Evolutionary conservation across 2,329 filamentous ascomycete genomes (phyloP).

Genomic region (Aspergillus jensenii): DNA sequence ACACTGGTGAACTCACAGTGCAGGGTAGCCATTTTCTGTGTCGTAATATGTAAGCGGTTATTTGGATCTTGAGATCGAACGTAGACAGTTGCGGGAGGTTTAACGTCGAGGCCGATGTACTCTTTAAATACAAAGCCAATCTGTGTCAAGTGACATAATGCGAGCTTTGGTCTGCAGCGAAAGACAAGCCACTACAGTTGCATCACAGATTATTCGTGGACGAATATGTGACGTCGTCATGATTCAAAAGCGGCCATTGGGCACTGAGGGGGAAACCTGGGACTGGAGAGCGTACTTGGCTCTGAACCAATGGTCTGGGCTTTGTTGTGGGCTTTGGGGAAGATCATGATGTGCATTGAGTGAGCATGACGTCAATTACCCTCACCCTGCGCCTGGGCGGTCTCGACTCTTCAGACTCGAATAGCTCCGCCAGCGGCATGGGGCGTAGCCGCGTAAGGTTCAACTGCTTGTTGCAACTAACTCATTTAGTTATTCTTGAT

Average conservation of each 20-base stretch:
- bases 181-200: constrained; percentile 9
- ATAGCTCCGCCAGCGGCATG: neutral
- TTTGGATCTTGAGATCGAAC: neutral
- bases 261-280: neutral
- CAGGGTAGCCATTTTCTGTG: constrained; percentile 57
- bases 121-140: neutral
- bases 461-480: neutral
- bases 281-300: neutral
- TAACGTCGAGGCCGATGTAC: neutral
- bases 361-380: constrained; percentile 9
- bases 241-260: constrained; percentile 13
- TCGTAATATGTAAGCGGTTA: neutral
- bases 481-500: too few relatives aligned
- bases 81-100: neutral
- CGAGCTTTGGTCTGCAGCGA: neutral
- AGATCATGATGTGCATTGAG: constrained; percentile 8
- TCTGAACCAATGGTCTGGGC: constrained; percentile 16
- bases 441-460: neutral
- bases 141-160: constrained; percentile 12
- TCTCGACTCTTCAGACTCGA: neutral
- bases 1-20: constrained; percentile 50
- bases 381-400: neutral
- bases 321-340: neutral
- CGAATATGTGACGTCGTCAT: constrained; percentile 32
- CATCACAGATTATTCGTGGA: neutral